Percentiles rank a stretch among this genome's conserved stretches.
Evolutionary conservation across 345 rosid species (phyloP).

Genomic region (Trapa incisa): DNA sequence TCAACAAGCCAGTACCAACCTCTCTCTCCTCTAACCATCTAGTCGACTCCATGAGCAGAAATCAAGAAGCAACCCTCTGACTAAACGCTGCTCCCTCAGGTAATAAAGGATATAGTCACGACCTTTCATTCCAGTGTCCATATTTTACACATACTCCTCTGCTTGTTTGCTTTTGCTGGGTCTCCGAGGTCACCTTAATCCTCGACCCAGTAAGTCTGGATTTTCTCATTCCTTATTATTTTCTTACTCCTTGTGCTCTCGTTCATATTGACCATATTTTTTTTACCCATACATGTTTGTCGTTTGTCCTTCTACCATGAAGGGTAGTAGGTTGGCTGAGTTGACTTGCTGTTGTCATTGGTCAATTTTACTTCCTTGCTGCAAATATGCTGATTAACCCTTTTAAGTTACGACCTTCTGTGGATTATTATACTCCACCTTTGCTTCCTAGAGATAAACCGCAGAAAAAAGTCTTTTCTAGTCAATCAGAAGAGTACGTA

Average conservation of each 20-base stretch:
- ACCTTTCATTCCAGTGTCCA: neutral
- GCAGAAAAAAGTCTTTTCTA: neutral
- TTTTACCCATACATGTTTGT: neutral
- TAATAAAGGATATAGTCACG: neutral
- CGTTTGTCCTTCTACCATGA: constrained; percentile 22
- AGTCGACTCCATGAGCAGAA: neutral
- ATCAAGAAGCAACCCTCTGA: neutral
- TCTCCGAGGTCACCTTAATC: neutral
- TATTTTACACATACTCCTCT: neutral
- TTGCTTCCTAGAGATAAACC: neutral
- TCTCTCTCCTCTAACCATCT: neutral
- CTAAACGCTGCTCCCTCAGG: neutral
- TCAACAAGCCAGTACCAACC: no score
- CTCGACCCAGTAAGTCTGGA: no score
- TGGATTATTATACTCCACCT: neutral
- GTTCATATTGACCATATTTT: no score
- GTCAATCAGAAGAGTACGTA: neutral
- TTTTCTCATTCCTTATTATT: no score
- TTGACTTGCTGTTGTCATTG: constrained; percentile 40
- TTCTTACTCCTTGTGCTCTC: no score
- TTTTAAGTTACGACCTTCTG: neutral
- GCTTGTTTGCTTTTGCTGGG: neutral
- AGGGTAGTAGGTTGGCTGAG: constrained; percentile 78
- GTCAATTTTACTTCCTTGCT: neutral
- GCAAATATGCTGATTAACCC: neutral